Evolutionary conservation across 2,329 filamentous ascomycete species (phyloP), one percentile per base, ranked within the genome.

Genomic region (Cucurbitaria berberidis): DNA sequence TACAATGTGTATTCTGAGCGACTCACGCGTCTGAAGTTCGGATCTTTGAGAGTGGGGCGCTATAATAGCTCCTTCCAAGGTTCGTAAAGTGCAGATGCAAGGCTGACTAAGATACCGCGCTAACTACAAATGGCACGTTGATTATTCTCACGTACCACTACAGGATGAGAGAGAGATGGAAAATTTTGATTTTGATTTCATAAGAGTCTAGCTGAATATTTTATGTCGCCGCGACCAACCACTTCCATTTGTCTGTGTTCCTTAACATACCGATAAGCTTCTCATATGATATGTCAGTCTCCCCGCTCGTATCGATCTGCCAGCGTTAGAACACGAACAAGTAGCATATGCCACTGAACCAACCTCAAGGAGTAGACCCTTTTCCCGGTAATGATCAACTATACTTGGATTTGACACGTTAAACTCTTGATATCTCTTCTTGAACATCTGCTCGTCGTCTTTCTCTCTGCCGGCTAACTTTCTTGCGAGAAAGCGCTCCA

Each of bases 401-500:
- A 49, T 49, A 18, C 9, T 27, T 3, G 50, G 32, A 27, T 48
- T 53, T 16, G 38, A 18, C 24, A 3, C 18, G 16, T 19, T 11
- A 24, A 43, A 53, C 32, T 53, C 39, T 22, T 43, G 22, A 19
- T 51, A 45, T 38, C 40, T 38, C 24, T 34, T 44, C 16, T 36
- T 3, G 24, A 51, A 51, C 10, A 32, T 11, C n/a, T 19, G 6
- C 13, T 15, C 16, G 34, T 53, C 44, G 36, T 53, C 50, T 18
- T 19, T 21, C 24, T 53, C 38, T 48, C 44, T 53, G 30, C 50
- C 44, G 13, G 30, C 35, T 30, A 53, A 18, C n/a, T 53, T 47
- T 44, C 50, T 40, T n/a, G 30, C 48, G 36, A 48, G 39, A 40
- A 47, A 53, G 13, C 50, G 44, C 27, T 47, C n/a, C 30, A 32